Conservation (phyloP, 2,329 filamentous ascomycete genomes). For the Venturia carpophila region DNA sequence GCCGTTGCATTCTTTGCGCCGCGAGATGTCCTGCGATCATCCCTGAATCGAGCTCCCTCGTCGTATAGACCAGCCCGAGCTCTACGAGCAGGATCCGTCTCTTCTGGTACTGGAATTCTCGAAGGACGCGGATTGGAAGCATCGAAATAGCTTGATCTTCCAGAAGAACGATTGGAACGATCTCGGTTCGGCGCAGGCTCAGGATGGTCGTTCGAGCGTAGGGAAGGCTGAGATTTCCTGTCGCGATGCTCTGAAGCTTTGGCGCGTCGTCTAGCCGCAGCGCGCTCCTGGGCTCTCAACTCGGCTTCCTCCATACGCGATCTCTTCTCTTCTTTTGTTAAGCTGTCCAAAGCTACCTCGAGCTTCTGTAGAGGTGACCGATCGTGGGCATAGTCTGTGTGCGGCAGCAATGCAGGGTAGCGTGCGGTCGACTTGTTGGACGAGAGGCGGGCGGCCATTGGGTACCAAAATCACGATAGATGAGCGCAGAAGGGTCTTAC, state of each 20-base stretch:
- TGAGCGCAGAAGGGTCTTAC: background rate
- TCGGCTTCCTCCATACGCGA: slow-evolving; percentile 79
- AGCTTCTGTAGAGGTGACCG: slow-evolving; percentile 89
- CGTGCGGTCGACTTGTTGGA: slow-evolving; percentile 13
- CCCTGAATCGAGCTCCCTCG: background rate
- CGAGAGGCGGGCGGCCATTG: slow-evolving; percentile 31
- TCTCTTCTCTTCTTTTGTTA: slow-evolving; percentile 92
- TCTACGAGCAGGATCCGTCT: slow-evolving; percentile 1
- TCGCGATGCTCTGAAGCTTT: slow-evolving; percentile 19
- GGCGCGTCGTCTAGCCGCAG: slow-evolving; percentile 32
- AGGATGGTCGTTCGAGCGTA: background rate
- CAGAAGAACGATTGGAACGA: background rate
- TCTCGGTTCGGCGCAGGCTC: background rate
- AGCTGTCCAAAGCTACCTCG: slow-evolving; percentile 68
- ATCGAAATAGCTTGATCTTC: background rate
- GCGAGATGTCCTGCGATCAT: slow-evolving; percentile 6
- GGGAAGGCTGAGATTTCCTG: slow-evolving; percentile 10
- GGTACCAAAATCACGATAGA: background rate
- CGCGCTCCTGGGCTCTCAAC: slow-evolving; percentile 57
- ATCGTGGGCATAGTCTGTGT: slow-evolving; percentile 59
- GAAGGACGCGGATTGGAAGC: background rate
- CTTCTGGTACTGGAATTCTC: slow-evolving; percentile 4
- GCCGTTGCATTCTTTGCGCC: background rate
- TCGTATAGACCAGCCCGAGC: slow-evolving; percentile 9
- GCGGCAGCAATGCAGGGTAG: background rate